A percentile compares a stretch with the other conserved stretches of the same genome.
Conservation (phyloP, 129 eudicot species). For the Flaveria bidentis region DNA sequence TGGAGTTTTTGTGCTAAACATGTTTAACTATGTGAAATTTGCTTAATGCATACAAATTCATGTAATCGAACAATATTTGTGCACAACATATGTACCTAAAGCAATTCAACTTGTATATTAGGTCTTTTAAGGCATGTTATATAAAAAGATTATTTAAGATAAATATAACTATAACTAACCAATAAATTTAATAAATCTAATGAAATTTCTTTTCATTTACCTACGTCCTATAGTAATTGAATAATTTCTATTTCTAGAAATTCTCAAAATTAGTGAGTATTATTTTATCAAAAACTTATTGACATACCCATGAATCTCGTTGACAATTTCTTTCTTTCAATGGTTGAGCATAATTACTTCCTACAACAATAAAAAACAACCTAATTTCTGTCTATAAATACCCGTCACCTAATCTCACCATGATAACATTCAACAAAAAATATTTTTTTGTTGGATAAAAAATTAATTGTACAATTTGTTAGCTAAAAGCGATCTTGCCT, state of each 20-base stretch:
- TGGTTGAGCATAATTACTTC: slow-evolving; percentile 12
- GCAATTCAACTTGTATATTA: too few species aligned
- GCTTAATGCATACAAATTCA: too few species aligned
- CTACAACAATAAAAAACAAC: background rate
- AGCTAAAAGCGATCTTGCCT: slow-evolving; percentile 40
- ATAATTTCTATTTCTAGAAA: slow-evolving; percentile 8
- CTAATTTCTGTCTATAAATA: slow-evolving; percentile 17
- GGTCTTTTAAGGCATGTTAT: too few species aligned
- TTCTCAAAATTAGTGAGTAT: background rate
- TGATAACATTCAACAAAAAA: background rate
- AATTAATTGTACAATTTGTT: background rate
- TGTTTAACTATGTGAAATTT: too few species aligned
- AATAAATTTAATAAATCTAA: too few species aligned
- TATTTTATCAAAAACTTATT: background rate
- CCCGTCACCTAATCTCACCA: background rate
- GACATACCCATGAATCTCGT: slow-evolving; percentile 18
- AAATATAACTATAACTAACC: too few species aligned
- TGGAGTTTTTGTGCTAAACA: too few species aligned
- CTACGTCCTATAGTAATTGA: background rate
- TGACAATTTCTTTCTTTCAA: slow-evolving; percentile 21
- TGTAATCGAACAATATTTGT: too few species aligned
- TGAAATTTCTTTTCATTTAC: background rate
- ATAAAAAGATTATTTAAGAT: too few species aligned
- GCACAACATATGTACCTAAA: too few species aligned
- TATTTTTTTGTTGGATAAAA: slow-evolving; percentile 10